Evolutionary conservation across 768 basidiomycete genomes (phyloP).

Genomic region (Amanita jacksonii): DNA sequence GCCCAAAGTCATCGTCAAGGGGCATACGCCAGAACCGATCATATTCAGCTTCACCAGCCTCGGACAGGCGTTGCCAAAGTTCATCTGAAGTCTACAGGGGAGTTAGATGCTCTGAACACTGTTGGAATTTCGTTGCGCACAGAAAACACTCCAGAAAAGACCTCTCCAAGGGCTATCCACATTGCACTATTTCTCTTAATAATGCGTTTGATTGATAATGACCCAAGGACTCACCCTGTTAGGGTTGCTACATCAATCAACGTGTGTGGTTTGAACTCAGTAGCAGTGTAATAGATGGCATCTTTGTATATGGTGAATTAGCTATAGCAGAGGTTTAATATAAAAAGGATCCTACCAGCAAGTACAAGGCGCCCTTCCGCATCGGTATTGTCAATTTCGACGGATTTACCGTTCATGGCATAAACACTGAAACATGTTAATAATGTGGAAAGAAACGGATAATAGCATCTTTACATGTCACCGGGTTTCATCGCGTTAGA

Average conservation of each 20-base stretch:
- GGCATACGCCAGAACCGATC: conserved; percentile 91
- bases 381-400: conserved; percentile 85
- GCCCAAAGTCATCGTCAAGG: conserved; percentile 70
- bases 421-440: conserved; percentile 40
- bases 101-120: background rate
- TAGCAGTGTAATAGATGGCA: conserved; percentile 75
- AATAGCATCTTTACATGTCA: conserved; percentile 51
- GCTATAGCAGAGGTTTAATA: background rate
- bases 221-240: conserved; percentile 50
- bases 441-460: background rate
- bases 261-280: conserved; percentile 70
- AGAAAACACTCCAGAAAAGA: conserved; percentile 72
- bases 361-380: conserved; percentile 75
- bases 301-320: conserved; percentile 29
- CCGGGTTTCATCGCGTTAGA: conserved; percentile 71
- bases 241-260: conserved; percentile 84
- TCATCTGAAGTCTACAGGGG: conserved; percentile 53
- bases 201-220: no score
- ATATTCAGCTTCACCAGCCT: conserved; percentile 63
- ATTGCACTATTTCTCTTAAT: conserved; percentile 54
- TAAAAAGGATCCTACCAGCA: conserved; percentile 35
- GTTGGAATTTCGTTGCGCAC: conserved; percentile 25
- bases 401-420: conserved; percentile 82
- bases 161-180: conserved; percentile 62
- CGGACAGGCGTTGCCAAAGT: conserved; percentile 62